phyloP scores from a whole-genome alignment of 2,329 filamentous ascomycete genomes.

The Gremmenia infestans region DNA sequence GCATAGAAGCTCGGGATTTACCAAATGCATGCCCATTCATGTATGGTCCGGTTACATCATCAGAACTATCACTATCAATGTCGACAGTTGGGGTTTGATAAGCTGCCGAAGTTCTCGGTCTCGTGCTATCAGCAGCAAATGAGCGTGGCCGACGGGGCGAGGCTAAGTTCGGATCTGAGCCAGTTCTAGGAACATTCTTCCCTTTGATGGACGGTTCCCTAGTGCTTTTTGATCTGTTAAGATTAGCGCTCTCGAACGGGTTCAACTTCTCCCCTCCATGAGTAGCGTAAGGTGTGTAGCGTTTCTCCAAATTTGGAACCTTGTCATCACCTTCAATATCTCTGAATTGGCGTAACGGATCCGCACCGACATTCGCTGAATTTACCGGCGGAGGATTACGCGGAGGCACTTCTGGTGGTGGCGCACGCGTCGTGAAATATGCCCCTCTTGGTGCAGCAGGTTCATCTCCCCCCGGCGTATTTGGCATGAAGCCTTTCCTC shows the following conservation, averaged over 20 bases:
- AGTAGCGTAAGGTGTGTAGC: constrained; percentile 52
- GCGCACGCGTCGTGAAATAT: constrained; percentile 27
- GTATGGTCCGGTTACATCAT: constrained; percentile 3
- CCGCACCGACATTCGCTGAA: constrained; percentile 22
- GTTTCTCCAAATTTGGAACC: constrained; percentile 37
- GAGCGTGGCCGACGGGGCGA: constrained; percentile 14
- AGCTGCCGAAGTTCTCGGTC: too few relatives aligned
- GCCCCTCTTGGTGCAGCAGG: constrained; percentile 27
- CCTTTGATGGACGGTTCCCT: constrained; percentile 10
- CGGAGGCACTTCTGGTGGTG: constrained; percentile 23
- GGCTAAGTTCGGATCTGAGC: constrained; percentile 25
- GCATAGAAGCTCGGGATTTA: background rate
- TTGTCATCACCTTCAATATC: constrained; percentile 22
- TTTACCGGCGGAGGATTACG: constrained; percentile 8
- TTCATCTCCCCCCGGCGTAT: constrained; percentile 30
- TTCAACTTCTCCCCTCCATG: constrained; percentile 55
- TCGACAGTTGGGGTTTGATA: constrained; percentile 3
- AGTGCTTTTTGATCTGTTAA: constrained; percentile 30
- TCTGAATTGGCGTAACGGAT: constrained; percentile 46
- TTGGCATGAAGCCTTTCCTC: constrained; percentile 31
- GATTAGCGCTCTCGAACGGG: constrained; percentile 43
- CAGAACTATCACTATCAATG: constrained; percentile 11
- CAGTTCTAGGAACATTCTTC: constrained; percentile 21
- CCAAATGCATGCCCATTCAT: constrained; percentile 9
- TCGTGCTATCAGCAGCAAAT: too few relatives aligned